These are phyloP conservation scores for Trypanosoma melophagium DNA, from an alignment of 208 protist species.

Conservation along the genomic window DNA sequence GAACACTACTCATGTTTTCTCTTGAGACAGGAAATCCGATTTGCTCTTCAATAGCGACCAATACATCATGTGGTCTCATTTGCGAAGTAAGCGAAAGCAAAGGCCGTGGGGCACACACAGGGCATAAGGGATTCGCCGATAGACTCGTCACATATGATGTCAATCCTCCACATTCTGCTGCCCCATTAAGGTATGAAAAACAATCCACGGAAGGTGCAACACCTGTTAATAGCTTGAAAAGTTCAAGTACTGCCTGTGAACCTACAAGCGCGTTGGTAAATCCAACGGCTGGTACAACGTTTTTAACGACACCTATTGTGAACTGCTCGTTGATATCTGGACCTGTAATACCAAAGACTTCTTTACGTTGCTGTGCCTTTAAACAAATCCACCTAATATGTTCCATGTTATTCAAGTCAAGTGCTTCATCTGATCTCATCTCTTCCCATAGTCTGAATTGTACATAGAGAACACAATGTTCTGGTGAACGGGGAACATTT, in stretches of 20 bases:
- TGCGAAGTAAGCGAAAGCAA: conserved; percentile 29
- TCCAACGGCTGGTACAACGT: conserved; percentile 98
- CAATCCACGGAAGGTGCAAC: conserved; percentile 80
- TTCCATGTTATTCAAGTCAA: conserved; percentile 88
- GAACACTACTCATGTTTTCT: neutral
- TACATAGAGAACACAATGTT: conserved; percentile 97
- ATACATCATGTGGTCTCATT: conserved; percentile 28
- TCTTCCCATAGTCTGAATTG: conserved; percentile 68
- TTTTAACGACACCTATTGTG: conserved; percentile 96
- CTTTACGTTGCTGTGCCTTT: conserved; percentile 81
- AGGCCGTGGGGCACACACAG: conserved; percentile 61
- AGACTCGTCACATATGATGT: conserved; percentile 36
- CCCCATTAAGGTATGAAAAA: conserved; percentile 94
- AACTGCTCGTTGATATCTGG: conserved; percentile 84
- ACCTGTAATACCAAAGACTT: conserved; percentile 90
- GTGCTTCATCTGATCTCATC: conserved; percentile 15
- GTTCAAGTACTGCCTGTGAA: conserved; percentile 90
- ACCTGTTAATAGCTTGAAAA: conserved; percentile 92
- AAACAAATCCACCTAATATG: conserved; percentile 91
- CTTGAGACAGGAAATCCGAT: conserved; percentile 12
- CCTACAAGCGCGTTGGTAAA: conserved; percentile 98
- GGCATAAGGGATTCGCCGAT: conserved; percentile 35
- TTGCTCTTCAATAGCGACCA: conserved; percentile 24
- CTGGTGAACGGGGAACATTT: conserved; percentile 91
- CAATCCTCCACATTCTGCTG: conserved; percentile 31